These are phyloP conservation scores for Erodium maritimum DNA, from an alignment of 345 rosid genomes.

Conservation along the genomic window DNA sequence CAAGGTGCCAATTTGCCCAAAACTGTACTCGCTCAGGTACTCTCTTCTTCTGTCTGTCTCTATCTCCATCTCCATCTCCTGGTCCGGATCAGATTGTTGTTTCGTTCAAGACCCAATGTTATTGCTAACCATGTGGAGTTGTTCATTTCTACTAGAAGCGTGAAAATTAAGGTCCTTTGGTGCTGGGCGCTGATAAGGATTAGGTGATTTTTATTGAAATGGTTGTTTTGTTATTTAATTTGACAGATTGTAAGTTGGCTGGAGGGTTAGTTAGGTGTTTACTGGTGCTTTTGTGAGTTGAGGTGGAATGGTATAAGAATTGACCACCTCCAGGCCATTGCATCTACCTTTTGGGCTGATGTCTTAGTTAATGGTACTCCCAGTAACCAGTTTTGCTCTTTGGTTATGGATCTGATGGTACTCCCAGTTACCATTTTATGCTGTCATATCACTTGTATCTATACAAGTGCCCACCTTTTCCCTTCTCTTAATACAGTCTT, in stretches of 20 bases:
- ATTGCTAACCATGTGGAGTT: background rate
- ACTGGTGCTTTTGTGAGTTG: background rate
- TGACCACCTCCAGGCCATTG: background rate
- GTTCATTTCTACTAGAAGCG: background rate
- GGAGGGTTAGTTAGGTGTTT: background rate
- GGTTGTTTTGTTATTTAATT: background rate
- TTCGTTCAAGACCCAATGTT: too few relatives aligned
- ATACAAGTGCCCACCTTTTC: background rate
- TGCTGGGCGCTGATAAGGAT: background rate
- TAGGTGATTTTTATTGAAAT: background rate
- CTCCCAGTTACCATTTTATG: too few relatives aligned
- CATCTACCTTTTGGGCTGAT: background rate
- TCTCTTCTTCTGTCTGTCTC: too few relatives aligned
- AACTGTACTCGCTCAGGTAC: constrained; percentile 86
- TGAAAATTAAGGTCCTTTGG: background rate
- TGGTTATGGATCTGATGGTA: background rate
- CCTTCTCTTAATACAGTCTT: too few relatives aligned
- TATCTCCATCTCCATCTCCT: too few relatives aligned
- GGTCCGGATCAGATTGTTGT: constrained; percentile 10
- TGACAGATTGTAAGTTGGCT: background rate
- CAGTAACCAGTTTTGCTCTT: background rate
- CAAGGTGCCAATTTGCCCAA: constrained; percentile 83
- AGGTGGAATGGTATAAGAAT: background rate
- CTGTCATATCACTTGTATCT: background rate
- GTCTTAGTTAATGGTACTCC: background rate